Percentiles rank a stretch among this genome's conserved stretches.
Conservation (phyloP, 192 early-diverging fungal genomes). For the Powellomyces hirtus region DNA sequence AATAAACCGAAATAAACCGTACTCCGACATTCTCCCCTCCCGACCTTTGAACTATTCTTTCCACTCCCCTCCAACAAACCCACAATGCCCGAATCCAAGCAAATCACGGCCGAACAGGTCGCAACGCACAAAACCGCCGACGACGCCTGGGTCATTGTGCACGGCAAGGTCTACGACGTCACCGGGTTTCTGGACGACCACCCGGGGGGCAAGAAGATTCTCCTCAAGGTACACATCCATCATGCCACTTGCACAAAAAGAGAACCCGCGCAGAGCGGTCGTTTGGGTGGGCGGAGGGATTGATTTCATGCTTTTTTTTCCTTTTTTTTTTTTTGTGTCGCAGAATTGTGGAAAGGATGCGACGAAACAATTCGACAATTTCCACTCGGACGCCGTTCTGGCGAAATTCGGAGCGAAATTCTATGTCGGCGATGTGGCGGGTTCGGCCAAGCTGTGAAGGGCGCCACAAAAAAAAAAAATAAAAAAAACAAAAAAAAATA, state of each 20-base stretch:
- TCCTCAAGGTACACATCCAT: conserved; percentile 58
- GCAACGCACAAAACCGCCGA: conserved; percentile 65
- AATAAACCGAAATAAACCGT: too few relatives aligned
- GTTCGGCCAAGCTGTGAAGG: neutral
- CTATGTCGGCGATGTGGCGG: conserved; percentile 57
- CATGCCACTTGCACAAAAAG: too few relatives aligned
- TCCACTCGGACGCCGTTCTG: conserved; percentile 68
- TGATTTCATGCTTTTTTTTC: too few relatives aligned
- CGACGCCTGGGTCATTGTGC: conserved; percentile 78
- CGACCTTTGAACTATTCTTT: too few relatives aligned
- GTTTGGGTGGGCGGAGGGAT: too few relatives aligned
- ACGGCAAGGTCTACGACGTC: conserved; percentile 44
- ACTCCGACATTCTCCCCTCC: too few relatives aligned
- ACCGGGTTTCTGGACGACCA: conserved; percentile 46
- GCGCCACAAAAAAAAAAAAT: too few relatives aligned
- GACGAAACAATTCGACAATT: conserved; percentile 79
- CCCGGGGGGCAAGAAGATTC: conserved; percentile 63
- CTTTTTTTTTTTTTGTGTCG: too few relatives aligned
- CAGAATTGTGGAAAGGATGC: conserved; percentile 73
- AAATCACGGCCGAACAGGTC: conserved; percentile 68
- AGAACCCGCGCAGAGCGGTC: too few relatives aligned
- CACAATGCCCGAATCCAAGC: neutral
- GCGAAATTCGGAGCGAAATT: conserved; percentile 63
- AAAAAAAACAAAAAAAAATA: too few relatives aligned
- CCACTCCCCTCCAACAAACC: too few relatives aligned